A percentile compares a stretch with the other conserved stretches of the same genome.
phyloP scores from a whole-genome alignment of 2,329 filamentous ascomycete species.

The Colletotrichum shisoi region DNA sequence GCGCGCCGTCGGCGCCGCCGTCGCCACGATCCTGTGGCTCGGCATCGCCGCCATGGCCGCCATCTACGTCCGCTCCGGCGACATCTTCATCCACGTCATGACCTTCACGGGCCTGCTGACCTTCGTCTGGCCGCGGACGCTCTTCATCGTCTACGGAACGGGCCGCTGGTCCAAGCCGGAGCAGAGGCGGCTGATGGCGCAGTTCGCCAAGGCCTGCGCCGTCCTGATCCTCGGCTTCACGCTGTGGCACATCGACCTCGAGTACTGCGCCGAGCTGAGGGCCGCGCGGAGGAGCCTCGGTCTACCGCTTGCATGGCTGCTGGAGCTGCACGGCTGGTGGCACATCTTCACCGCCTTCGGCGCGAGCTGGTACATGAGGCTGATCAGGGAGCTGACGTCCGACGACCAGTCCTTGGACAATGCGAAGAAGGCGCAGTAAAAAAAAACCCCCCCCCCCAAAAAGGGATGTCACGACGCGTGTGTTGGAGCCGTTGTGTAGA shows the following conservation, averaged over 20 bases:
- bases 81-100: conserved; percentile 55
- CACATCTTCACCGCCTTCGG: conserved; percentile 66
- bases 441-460: too few relatives aligned
- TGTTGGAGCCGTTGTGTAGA: neutral
- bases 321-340: conserved; percentile 72
- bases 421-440: conserved; percentile 25
- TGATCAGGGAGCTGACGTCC: conserved; percentile 42
- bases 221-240: conserved; percentile 56
- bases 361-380: conserved; percentile 53
- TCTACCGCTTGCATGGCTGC: conserved; percentile 62
- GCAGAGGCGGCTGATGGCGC: conserved; percentile 44
- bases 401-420: neutral
- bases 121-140: conserved; percentile 47
- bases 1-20: conserved; percentile 44
- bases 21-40: conserved; percentile 51
- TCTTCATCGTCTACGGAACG: conserved; percentile 49
- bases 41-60: conserved; percentile 53
- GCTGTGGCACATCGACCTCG: conserved; percentile 66
- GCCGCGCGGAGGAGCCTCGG: conserved; percentile 56
- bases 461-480: too few relatives aligned
- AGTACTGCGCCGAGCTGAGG: conserved; percentile 60
- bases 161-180: conserved; percentile 44
- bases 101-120: conserved; percentile 50
- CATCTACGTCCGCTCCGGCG: conserved; percentile 54
- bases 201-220: conserved; percentile 44